Conservation (phyloP, 1,284 basidiomycete species). For the Rhodotorula glutinis region DNA sequence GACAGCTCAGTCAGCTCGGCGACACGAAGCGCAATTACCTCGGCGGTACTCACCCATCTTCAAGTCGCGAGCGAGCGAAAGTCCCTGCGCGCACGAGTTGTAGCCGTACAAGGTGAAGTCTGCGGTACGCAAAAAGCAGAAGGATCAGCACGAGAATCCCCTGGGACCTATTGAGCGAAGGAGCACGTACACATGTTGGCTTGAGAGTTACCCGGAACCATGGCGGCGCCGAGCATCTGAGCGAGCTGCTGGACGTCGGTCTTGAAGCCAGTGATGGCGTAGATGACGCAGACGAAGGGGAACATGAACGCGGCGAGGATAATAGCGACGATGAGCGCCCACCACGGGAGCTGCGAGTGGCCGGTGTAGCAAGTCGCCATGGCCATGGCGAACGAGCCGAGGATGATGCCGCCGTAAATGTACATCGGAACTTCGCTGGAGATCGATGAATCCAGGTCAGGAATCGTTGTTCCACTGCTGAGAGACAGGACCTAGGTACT, state of each 20-base stretch:
- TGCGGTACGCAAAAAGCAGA: no score
- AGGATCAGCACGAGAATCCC: no score
- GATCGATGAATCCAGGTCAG: no score
- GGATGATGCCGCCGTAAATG: slow-evolving; percentile 62
- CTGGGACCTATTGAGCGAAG: no score
- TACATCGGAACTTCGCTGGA: slow-evolving; percentile 59
- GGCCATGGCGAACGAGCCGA: slow-evolving; percentile 55
- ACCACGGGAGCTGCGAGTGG: slow-evolving; percentile 59
- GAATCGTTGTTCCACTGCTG: no score
- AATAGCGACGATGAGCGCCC: slow-evolving; percentile 55
- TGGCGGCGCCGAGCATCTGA: slow-evolving; percentile 64
- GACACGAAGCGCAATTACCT: slow-evolving; percentile 2
- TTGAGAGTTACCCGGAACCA: slow-evolving; percentile 62
- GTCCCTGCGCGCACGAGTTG: slow-evolving; percentile 53
- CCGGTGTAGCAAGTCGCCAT: slow-evolving; percentile 52
- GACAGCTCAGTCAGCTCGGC: slow-evolving; percentile 19
- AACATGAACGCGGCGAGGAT: slow-evolving; percentile 52
- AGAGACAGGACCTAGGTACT: no score
- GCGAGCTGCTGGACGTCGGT: slow-evolving; percentile 53
- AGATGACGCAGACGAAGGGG: slow-evolving; percentile 59
- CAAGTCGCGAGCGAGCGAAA: slow-evolving; percentile 59
- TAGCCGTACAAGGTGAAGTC: slow-evolving; percentile 47
- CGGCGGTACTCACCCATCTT: slow-evolving; percentile 62
- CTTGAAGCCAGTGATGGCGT: slow-evolving; percentile 55
- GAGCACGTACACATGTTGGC: slow-evolving; percentile 56